Base-by-base conservation (phyloP, 768 basidiomycete species). In the Porphyrellus cyaneotinctus region DNA sequence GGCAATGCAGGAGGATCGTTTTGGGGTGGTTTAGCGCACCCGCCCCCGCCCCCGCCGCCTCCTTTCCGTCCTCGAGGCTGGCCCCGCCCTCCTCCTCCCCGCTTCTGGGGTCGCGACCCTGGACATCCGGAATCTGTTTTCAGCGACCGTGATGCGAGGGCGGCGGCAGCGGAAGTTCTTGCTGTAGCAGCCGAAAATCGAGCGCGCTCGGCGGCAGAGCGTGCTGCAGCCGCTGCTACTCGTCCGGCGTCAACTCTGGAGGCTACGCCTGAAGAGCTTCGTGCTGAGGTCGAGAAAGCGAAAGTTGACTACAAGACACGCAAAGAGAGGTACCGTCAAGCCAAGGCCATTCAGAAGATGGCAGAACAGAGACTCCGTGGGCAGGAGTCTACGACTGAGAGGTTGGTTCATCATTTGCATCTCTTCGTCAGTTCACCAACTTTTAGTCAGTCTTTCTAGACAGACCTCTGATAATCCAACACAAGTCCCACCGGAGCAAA, bases 311-410 rank as follows among this genome's bases (percentile, higher is more conserved):
- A 91, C 66, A 86, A 81, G 68, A 75, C 74, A 2, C 79, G 83
- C 67, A 91, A 91, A 62, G 86, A 87, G 59, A 74, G 73, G 22
- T 88, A 88, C 59, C 78, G 86, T 26, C 70, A 71, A 58, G 80
- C 83, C 47, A 77, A 81, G 47, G 80, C 82, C 43, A 70, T 72
- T 23, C 78, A 74, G 51, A 75, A 65, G 58, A 74, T 70, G 57
- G 73, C 71, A 51, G 69, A 68, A 49, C 71, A 70, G 43, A 62
- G 59, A 41, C 52, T 51, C 28, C 56, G 43, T 26, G 57, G 49
- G 8, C 58, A 60, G 10, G 61, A 54, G 37, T 59, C 62, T 32
- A 46, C 59, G 18, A 56, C 33, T 26, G 72, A 64, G 38, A 73
- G 66, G 69, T 71, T 47, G 20, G 59, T 15, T 31, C 18, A 46